Evolutionary conservation across 495 filamentous ascomycete species (phyloP).

Genomic region (Penicillium egyptiacum): DNA sequence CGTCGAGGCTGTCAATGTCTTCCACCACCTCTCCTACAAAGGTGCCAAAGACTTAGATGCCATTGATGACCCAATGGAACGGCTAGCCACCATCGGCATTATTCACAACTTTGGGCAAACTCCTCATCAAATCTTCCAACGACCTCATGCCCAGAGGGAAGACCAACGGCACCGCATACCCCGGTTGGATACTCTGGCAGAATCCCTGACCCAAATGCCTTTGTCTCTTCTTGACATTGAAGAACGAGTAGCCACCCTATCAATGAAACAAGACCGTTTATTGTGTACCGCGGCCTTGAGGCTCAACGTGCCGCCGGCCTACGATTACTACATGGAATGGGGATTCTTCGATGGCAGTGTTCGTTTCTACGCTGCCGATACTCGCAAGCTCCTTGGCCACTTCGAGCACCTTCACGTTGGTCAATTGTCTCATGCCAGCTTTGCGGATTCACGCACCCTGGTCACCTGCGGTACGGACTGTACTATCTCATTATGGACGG

Average conservation of each 20-base stretch:
- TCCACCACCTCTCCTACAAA: conserved; percentile 92
- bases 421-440: conserved; percentile 75
- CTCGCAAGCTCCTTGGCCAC: conserved; percentile 71
- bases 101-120: conserved; percentile 99
- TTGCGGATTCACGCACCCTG: conserved; percentile 85
- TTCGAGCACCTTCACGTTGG: conserved; percentile 93
- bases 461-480: conserved; percentile 91
- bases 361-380: conserved; percentile 81
- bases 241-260: conserved; percentile 76
- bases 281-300: conserved; percentile 80
- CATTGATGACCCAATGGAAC: conserved; percentile 83
- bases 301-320: conserved; percentile 80
- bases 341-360: conserved; percentile 91
- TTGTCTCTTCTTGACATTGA: conserved; percentile 76
- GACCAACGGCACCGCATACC: conserved; percentile 56
- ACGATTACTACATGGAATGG: conserved; percentile 94
- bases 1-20: conserved; percentile 88
- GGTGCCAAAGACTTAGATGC: conserved; percentile 90
- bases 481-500: conserved; percentile 78
- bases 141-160: conserved; percentile 73
- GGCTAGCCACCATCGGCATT: conserved; percentile 84
- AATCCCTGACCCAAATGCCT: conserved; percentile 76
- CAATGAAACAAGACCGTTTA: conserved; percentile 82
- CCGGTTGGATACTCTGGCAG: conserved; percentile 75
- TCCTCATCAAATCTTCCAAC: conserved; percentile 87